A percentile compares a stretch with the other conserved stretches of the same genome.
Evolutionary conservation across 2,329 filamentous ascomycete species (phyloP).

Genomic region (Samsoniella hepiali): DNA sequence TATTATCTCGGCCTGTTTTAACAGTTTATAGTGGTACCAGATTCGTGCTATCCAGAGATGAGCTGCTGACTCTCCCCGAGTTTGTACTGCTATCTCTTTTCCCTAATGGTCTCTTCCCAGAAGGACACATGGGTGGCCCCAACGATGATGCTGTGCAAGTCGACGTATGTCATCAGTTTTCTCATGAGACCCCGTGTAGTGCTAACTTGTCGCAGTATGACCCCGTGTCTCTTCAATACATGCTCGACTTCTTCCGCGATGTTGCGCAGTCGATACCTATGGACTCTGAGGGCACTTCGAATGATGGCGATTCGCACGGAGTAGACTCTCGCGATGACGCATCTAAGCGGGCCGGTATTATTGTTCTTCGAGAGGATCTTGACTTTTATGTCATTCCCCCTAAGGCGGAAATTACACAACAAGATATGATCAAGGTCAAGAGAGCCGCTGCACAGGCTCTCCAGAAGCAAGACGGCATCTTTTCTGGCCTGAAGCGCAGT

Average conservation of each 20-base stretch:
- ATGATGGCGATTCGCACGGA: constrained; percentile 59
- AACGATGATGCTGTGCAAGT: constrained; percentile 95
- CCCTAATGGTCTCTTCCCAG: constrained; percentile 94
- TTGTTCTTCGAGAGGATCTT: constrained; percentile 90
- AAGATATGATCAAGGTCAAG: constrained; percentile 95
- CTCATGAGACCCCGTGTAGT: not conserved
- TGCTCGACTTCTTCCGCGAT: constrained; percentile 96
- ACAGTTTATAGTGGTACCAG: constrained; percentile 68
- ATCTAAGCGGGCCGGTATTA: constrained; percentile 91
- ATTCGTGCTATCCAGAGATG: constrained; percentile 91
- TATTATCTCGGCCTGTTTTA: constrained; percentile 20
- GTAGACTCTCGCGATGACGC: constrained; percentile 76
- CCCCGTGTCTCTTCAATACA: constrained; percentile 92
- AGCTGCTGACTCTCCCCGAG: constrained; percentile 91
- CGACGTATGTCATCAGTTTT: constrained; percentile 67
- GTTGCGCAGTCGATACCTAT: constrained; percentile 94
- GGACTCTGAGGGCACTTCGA: constrained; percentile 64
- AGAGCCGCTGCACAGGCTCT: constrained; percentile 84
- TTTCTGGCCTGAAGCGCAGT: constrained; percentile 89
- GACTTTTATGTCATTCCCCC: constrained; percentile 98
- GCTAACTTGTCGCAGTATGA: constrained; percentile 69
- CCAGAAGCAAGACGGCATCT: constrained; percentile 87
- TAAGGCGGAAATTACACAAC: constrained; percentile 73
- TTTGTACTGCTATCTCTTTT: constrained; percentile 98
- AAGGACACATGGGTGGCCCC: constrained; percentile 92